Evolutionary conservation across 2,329 filamentous ascomycete genomes (phyloP).

Genomic region (Fulvia fulva): DNA sequence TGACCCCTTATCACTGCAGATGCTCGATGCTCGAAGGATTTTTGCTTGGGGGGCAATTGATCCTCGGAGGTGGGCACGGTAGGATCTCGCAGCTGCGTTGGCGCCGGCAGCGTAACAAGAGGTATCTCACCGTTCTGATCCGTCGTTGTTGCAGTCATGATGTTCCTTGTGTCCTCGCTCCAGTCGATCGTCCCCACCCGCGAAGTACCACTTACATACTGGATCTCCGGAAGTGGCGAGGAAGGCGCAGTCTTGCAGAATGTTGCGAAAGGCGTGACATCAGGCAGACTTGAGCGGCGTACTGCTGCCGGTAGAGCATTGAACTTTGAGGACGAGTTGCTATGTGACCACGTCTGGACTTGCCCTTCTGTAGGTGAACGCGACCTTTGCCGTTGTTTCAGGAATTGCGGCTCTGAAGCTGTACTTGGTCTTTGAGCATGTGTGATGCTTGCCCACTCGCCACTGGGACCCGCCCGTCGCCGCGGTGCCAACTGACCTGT

Average conservation of each 20-base stretch:
- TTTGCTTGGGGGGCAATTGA: not conserved
- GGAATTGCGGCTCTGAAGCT: conserved; percentile 5
- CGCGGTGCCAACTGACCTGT: conserved; percentile 44
- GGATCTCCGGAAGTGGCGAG: conserved; percentile 15
- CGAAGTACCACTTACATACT: not conserved
- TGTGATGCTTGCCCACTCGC: conserved; percentile 14
- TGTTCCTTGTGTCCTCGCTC: not conserved
- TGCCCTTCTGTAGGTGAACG: conserved; percentile 4
- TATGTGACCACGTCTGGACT: conserved; percentile 3
- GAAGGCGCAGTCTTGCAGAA: conserved; percentile 30
- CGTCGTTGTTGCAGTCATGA: not conserved
- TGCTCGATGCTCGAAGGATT: conserved; percentile 25
- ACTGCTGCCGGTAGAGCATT: conserved; percentile 27
- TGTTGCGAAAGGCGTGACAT: conserved; percentile 30
- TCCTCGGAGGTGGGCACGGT: not conserved
- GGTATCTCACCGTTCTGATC: not conserved
- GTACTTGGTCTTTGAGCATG: not conserved
- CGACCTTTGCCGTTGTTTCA: conserved; percentile 8
- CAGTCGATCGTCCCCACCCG: not conserved
- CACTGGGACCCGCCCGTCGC: conserved; percentile 17
- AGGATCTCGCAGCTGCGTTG: not conserved
- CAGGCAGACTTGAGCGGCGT: conserved; percentile 28
- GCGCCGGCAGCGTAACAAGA: not conserved
- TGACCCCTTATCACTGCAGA: conserved; percentile 31
- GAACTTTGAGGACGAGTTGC: conserved; percentile 18